Base-by-base conservation (phyloP, 768 basidiomycete species). In the Butyriboletus loyo region DNA sequence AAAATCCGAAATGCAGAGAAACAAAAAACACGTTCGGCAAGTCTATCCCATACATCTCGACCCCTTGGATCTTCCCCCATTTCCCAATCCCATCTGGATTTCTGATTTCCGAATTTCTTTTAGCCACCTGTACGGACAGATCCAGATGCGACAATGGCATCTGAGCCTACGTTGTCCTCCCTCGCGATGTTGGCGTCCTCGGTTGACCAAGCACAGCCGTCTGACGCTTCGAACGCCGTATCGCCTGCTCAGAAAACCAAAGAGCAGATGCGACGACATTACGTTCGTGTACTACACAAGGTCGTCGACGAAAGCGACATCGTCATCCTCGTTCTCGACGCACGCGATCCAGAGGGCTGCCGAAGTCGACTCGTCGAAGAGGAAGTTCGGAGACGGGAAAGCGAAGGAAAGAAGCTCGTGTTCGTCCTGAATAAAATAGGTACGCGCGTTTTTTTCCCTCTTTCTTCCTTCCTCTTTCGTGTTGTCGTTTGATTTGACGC, bases 341-440 rank as follows among this genome's bases (percentile, higher is more conserved):
- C 95, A 1, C 77, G 96, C 36, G 96, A 98, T 74, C 96, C 97
- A 2, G 89, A 96, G 53, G 95, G 96, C 0, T 95, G 92, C 37
- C 73, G 96, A 58, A 96, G 92, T 70, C 78, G 87, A 46, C 77
- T 96, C 35, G 93, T 98, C 5, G 97, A 99, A 68, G 92, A 96
- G 64, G 95, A 97, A 67, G 93, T 97, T 1, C 76, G 89, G 40
- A 76, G 91, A 56, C 78, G 89, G 32, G 93, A 95, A 66, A 75
- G 75, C 22, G 90, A 96, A 56, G 90, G 94, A 8, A 99, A 99
- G 76, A 89, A 85, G 66, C 73, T 98, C 28, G 85, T 99, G 2
- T 92, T 93, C 49, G 92, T 98, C 3, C 68, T 99, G n/a, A 98
- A 98, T 70, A 98, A 99, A 74, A 89, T 97, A 52, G 96, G 96